Evolutionary conservation across 2,329 filamentous ascomycete genomes (phyloP).

Genomic region (Phyllosticta paracitricarpa): DNA sequence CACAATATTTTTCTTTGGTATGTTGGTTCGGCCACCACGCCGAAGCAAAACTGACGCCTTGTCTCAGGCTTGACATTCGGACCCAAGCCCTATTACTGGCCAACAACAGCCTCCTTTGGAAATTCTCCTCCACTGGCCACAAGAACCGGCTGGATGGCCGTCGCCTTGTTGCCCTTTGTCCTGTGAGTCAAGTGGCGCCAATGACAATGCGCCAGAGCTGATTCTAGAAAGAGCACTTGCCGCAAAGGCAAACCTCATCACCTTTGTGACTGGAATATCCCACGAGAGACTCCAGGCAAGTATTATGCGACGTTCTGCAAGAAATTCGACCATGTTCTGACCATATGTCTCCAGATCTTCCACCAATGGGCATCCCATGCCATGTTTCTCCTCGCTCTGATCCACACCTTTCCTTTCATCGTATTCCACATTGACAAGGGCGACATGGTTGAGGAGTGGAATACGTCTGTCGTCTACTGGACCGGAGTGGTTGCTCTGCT

Average conservation of each 20-base stretch:
- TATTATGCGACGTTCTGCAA: not conserved
- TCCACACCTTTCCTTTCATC: slow-evolving; percentile 53
- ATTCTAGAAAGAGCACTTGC: slow-evolving; percentile 30
- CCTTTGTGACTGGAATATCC: slow-evolving; percentile 43
- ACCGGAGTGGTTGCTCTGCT: slow-evolving; percentile 47
- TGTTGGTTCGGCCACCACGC: not conserved
- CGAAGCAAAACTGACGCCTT: not conserved
- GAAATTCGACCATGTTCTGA: not conserved
- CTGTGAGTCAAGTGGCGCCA: slow-evolving; percentile 12
- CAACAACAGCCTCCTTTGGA: slow-evolving; percentile 8
- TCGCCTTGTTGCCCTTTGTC: slow-evolving; percentile 22
- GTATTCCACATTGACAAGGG: slow-evolving; percentile 40
- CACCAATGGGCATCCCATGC: slow-evolving; percentile 27
- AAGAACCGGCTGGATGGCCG: slow-evolving; percentile 20
- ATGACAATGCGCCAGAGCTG: not conserved
- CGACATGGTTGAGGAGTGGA: slow-evolving; percentile 39
- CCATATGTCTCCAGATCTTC: slow-evolving; percentile 13
- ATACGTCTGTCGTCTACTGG: slow-evolving; percentile 40
- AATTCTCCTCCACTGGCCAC: slow-evolving; percentile 22
- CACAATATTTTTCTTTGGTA: slow-evolving; percentile 20
- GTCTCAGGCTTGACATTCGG: slow-evolving; percentile 4
- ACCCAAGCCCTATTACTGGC: slow-evolving; percentile 13
- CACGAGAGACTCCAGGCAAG: slow-evolving; percentile 46
- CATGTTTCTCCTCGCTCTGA: slow-evolving; percentile 46
- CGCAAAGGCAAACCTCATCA: slow-evolving; percentile 48